Percentiles rank a stretch among this genome's conserved stretches.
These are phyloP conservation scores for Leccinum pellstonianum DNA, from an alignment of 768 basidiomycete species.

Conservation along the genomic window DNA sequence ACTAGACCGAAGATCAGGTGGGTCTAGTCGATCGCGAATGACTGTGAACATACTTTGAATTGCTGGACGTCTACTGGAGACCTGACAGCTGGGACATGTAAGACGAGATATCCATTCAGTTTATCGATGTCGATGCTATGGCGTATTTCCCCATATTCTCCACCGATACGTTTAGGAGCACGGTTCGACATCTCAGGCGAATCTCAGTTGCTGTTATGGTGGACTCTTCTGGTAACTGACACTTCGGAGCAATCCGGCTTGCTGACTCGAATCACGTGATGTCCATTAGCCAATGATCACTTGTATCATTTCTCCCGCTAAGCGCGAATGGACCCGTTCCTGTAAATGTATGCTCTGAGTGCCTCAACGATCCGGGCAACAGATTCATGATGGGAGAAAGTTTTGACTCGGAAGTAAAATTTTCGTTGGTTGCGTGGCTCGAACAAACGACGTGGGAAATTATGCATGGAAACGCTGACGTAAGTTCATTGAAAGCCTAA, in stretches of 20 bases:
- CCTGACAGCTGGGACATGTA: constrained; percentile 52
- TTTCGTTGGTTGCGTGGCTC: background rate
- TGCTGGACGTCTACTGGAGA: constrained; percentile 81
- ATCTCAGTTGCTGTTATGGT: background rate
- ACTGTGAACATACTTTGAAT: constrained; percentile 67
- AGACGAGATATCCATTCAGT: constrained; percentile 64
- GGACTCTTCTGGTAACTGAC: background rate
- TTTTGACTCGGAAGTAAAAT: background rate
- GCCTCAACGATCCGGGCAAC: background rate
- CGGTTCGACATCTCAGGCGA: constrained; percentile 20
- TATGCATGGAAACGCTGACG: constrained; percentile 21
- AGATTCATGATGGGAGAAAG: background rate
- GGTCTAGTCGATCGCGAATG: background rate
- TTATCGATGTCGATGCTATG: constrained; percentile 63
- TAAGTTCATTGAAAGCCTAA: constrained; percentile 36
- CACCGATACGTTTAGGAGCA: constrained; percentile 54
- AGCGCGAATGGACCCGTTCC: background rate
- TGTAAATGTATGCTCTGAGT: background rate
- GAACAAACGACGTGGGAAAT: constrained; percentile 12
- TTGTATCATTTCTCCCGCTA: background rate
- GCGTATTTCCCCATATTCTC: constrained; percentile 73
- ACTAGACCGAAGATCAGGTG: constrained; percentile 45
- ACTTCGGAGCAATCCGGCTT: background rate
- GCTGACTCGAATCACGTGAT: background rate
- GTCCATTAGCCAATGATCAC: background rate